Evolutionary conservation across 2,329 filamentous ascomycete species (phyloP).

Genomic region (Cladorrhinum sp.): DNA sequence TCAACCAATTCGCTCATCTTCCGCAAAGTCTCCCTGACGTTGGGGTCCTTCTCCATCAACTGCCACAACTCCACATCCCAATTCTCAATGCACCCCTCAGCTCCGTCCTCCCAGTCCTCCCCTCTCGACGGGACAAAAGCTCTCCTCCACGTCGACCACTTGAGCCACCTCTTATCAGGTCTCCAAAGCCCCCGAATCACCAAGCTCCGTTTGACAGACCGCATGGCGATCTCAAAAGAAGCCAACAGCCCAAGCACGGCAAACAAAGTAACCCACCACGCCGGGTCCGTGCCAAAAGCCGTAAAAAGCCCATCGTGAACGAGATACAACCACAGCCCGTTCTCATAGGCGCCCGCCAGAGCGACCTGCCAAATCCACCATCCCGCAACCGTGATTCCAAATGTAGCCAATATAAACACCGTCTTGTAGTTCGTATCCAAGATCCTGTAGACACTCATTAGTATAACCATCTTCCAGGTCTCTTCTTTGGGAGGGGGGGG

Average conservation of each 20-base stretch:
- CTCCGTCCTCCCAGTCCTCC: conserved; percentile 18
- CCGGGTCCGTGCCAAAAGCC: conserved; percentile 63
- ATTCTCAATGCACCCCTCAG: conserved; percentile 40
- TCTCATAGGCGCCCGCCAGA: conserved; percentile 60
- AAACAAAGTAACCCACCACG: conserved; percentile 73
- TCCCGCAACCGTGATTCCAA: conserved; percentile 59
- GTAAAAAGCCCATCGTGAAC: conserved; percentile 65
- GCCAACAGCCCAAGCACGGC: conserved; percentile 59
- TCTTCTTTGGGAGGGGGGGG: no score
- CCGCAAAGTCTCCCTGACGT: conserved; percentile 41
- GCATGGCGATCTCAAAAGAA: conserved; percentile 62
- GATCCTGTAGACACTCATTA: conserved; percentile 44
- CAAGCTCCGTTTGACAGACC: conserved; percentile 44
- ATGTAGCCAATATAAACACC: conserved; percentile 55
- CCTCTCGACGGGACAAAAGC: conserved; percentile 17
- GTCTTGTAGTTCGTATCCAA: conserved; percentile 78
- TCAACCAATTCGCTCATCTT: conserved; percentile 39
- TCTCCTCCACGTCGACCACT: conserved; percentile 18
- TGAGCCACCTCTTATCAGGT: conserved; percentile 29
- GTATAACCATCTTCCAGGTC: no score
- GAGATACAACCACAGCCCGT: conserved; percentile 55
- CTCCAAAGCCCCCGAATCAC: conserved; percentile 47
- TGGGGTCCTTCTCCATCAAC: conserved; percentile 53
- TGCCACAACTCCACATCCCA: conserved; percentile 57
- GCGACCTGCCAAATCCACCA: conserved; percentile 76